Base-by-base conservation (phyloP, 192 early-diverging fungal species). In the Phlyctochytrium planicorne region DNA sequence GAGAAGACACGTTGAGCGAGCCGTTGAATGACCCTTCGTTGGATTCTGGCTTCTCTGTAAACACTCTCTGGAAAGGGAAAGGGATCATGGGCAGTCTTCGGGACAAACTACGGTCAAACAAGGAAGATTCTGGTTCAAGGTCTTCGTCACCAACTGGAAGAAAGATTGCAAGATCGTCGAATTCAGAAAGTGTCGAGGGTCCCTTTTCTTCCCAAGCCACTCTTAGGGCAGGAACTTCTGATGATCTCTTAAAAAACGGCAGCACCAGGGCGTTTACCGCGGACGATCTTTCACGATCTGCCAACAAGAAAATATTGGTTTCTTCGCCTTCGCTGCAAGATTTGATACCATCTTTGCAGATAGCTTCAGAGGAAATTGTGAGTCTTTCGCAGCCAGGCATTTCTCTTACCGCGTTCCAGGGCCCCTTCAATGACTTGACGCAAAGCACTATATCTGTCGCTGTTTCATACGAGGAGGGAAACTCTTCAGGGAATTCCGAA, bases 201-300 rank as follows among this genome's bases (percentile, higher is more conserved):
- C 40, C 40, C 40, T 57, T 29, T 10, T 10, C 55, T 6, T 57
- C 55, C 6, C 55, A 57, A 27, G 55, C 55, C 6, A 57, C 55
- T 14, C 55, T 57, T 14, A 10, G 55, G 12, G 55, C 55, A 10
- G 55, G 55, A 27, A 14, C 27, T 25, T 57, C 55, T 12, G 55
- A 57, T 6, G 55, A 57, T 27, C 16, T 57, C 14, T 29, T 57
- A 27, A 57, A 57, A 27, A 27, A 4, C 27, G 25, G 20, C 40
- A 47, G 10, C 6, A 6, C 40, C 6, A 47, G 40, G 40, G 40
- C 40, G 20, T 47, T 14, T 47, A 20, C 40, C 40, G 20, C n/a
- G n/a, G n/a, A n/a, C n/a, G n/a, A n/a, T n/a, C n/a, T n/a, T n/a
- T n/a, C n/a, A n/a, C n/a, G n/a, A n/a, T n/a, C n/a, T n/a, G n/a